Conservation (phyloP, 257 asterid genomes). For the Coffea eugenioides region DNA sequence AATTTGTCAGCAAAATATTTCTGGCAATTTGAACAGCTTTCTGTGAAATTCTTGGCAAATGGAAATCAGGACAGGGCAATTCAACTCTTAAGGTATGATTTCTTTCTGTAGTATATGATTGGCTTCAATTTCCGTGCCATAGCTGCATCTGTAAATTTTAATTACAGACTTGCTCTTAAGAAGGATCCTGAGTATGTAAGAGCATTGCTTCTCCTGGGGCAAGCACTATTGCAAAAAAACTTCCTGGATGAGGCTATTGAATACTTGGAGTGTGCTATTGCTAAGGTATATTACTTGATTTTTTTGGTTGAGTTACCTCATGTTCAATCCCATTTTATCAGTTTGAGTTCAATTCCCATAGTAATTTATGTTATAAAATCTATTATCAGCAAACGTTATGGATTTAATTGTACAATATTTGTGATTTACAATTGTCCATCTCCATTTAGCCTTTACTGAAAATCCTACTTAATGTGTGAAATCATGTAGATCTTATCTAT, state of each 20-base stretch:
- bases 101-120: conserved; percentile 14
- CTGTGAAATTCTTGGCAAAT: conserved; percentile 47
- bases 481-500: neutral
- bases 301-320: conserved; percentile 2
- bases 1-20: conserved; percentile 9
- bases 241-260: conserved; percentile 60
- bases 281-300: conserved; percentile 45
- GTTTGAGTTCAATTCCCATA: neutral
- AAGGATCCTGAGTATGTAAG: conserved; percentile 75
- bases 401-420: neutral
- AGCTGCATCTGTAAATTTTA: conserved; percentile 28
- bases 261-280: conserved; percentile 58
- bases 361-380: neutral
- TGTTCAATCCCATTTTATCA: neutral
- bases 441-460: neutral
- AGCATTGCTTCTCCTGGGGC: conserved; percentile 80
- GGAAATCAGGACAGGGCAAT: conserved; percentile 58
- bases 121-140: conserved; percentile 25
- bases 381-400: neutral
- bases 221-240: conserved; percentile 52
- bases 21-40: conserved; percentile 47
- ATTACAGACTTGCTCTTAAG: conserved; percentile 79
- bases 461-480: neutral
- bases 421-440: neutral
- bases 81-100: conserved; percentile 52